These are phyloP conservation scores for Mycena olivaceomarginata DNA, from an alignment of 768 basidiomycete genomes.

Conservation along the genomic window DNA sequence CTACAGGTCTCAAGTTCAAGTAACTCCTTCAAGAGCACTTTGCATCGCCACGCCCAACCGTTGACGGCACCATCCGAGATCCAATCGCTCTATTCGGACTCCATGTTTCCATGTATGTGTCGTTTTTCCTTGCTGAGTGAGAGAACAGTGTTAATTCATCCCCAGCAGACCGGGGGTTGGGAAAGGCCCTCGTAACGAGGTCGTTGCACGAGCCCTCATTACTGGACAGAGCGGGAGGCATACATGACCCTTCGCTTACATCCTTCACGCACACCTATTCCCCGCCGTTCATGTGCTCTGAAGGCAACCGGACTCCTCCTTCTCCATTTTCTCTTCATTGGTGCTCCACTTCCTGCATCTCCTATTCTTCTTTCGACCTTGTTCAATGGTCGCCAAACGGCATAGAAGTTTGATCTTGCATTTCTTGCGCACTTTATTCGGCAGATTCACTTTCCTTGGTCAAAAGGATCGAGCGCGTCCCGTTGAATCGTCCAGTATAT, in stretches of 20 bases:
- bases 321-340: constrained; percentile 23
- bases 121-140: neutral
- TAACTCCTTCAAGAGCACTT: constrained; percentile 18
- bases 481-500: constrained; percentile 1
- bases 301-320: constrained; percentile 16
- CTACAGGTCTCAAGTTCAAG: constrained; percentile 5
- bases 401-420: constrained; percentile 10
- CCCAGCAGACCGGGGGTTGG: neutral
- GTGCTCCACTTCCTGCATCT: constrained; percentile 3
- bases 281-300: neutral
- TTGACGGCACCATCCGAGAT: neutral
- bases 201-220: constrained; percentile 2
- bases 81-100: neutral
- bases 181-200: constrained; percentile 18
- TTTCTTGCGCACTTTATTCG: constrained; percentile 11
- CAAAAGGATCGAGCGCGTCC: neutral
- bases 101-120: neutral
- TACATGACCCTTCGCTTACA: constrained; percentile 14
- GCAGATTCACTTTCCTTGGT: neutral
- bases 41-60: neutral
- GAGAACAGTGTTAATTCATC: neutral
- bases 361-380: constrained; percentile 18
- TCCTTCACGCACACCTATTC: constrained; percentile 3
- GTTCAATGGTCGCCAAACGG: constrained; percentile 8
- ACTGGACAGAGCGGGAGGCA: constrained; percentile 11